Evolutionary conservation across 1,139 yeast species (phyloP).

Genomic region (Yamadazyma dushanensis): DNA sequence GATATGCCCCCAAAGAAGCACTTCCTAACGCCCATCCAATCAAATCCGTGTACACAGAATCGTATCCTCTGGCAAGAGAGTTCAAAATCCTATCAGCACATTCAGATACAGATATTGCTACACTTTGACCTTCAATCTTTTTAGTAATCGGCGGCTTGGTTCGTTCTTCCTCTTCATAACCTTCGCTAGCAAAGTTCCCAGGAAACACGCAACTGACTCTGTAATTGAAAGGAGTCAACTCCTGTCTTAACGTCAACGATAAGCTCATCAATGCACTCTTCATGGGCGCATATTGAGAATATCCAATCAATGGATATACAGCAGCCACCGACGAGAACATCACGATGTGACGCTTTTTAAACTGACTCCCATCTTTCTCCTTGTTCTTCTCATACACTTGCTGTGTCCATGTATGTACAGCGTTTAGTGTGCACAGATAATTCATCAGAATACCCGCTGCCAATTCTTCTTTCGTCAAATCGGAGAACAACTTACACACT

Average conservation of each 20-base stretch:
- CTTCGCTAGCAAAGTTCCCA: slow-evolving; percentile 90
- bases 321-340: slow-evolving; percentile 82
- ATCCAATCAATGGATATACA: slow-evolving; percentile 87
- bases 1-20: slow-evolving; percentile 66
- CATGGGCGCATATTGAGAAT: slow-evolving; percentile 84
- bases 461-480: slow-evolving; percentile 59
- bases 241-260: slow-evolving; percentile 79
- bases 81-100: slow-evolving; percentile 66
- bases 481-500: slow-evolving; percentile 74
- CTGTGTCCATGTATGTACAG: slow-evolving; percentile 62
- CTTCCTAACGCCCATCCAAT: slow-evolving; percentile 82
- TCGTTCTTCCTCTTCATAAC: slow-evolving; percentile 73
- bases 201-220: slow-evolving; percentile 69
- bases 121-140: slow-evolving; percentile 81
- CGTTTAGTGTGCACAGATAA: slow-evolving; percentile 70
- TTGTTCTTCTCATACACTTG: slow-evolving; percentile 23
- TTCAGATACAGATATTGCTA: slow-evolving; percentile 62
- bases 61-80: slow-evolving; percentile 63
- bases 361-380: slow-evolving; percentile 10
- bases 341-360: slow-evolving; percentile 58
- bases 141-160: slow-evolving; percentile 87
- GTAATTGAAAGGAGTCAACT: slow-evolving; percentile 65
- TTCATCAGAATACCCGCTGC: slow-evolving; percentile 63
- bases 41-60: slow-evolving; percentile 76
- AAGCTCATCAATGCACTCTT: slow-evolving; percentile 81